Conservation (phyloP, 768 basidiomycete species). For the Hygrocybe punicea region DNA sequence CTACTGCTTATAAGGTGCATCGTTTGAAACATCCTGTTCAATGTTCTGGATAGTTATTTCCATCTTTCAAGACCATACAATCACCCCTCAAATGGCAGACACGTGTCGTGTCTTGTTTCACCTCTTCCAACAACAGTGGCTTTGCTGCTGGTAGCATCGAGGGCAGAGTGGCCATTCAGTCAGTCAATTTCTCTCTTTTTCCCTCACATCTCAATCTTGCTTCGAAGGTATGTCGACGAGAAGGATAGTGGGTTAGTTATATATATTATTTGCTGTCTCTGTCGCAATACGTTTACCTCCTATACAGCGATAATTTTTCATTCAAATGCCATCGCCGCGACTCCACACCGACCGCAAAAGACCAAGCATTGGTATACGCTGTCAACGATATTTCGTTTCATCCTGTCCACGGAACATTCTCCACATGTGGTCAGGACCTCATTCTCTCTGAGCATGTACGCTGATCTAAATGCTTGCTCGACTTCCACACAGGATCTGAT, state of each 20-base stretch:
- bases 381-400: conserved; percentile 89
- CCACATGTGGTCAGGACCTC: conserved; percentile 59
- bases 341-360: conserved; percentile 51
- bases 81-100: conserved; percentile 96
- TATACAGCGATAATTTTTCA: conserved; percentile 69
- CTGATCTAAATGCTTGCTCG: background rate
- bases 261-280: background rate
- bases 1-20: conserved; percentile 68
- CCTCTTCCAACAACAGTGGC: conserved; percentile 59
- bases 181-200: conserved; percentile 28
- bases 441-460: conserved; percentile 9
- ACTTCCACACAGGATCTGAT: conserved; percentile 55
- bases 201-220: background rate
- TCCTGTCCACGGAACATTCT: conserved; percentile 79
- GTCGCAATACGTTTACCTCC: background rate
- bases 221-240: conserved; percentile 74
- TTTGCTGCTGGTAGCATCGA: conserved; percentile 86
- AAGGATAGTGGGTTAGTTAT: conserved; percentile 62
- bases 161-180: conserved; percentile 96
- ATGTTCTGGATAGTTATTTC: background rate
- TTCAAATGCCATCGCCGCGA: conserved; percentile 81
- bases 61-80: conserved; percentile 54
- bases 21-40: conserved; percentile 2
- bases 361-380: conserved; percentile 69
- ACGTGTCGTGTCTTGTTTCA: conserved; percentile 79